phyloP scores from a whole-genome alignment of 805 yeast species.

The Yamadazyma scolyti region DNA sequence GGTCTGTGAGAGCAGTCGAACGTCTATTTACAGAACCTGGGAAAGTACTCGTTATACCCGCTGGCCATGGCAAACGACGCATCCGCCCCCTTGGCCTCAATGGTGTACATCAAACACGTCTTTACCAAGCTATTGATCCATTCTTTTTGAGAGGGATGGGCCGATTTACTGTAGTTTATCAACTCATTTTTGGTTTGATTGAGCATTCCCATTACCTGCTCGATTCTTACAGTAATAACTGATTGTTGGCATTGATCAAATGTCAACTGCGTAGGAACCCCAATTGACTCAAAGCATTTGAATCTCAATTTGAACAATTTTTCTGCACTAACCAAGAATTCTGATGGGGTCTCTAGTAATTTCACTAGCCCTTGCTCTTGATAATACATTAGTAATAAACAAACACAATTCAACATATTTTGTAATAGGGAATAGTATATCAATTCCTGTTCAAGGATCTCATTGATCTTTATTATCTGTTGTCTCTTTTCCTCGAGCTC shows the following conservation, averaged over 20 bases:
- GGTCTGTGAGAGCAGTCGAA: too few relatives aligned
- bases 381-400: conserved; percentile 6
- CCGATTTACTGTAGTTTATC: neutral
- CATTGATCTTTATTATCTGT: conserved; percentile 3
- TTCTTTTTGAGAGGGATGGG: conserved; percentile 2
- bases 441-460: conserved; percentile 2
- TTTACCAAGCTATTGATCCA: conserved; percentile 9
- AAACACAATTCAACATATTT: conserved; percentile 2
- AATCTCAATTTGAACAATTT: conserved; percentile 11
- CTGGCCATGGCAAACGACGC: neutral
- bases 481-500: conserved; percentile 11
- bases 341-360: conserved; percentile 2
- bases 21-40: conserved; percentile 5
- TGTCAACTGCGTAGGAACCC: conserved; percentile 9
- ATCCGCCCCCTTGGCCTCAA: conserved; percentile 4
- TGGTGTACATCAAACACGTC: conserved; percentile 10
- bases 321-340: conserved; percentile 7
- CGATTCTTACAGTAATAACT: conserved; percentile 1
- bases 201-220: conserved; percentile 3
- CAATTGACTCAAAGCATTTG: conserved; percentile 13
- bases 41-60: conserved; percentile 11
- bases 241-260: conserved; percentile 4
- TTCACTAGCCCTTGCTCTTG: conserved; percentile 4
- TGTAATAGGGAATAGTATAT: conserved; percentile 6
- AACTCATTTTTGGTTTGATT: conserved; percentile 4